Evolutionary conservation across 2,329 filamentous ascomycete species (phyloP).

Genomic region (Phoma sp.): DNA sequence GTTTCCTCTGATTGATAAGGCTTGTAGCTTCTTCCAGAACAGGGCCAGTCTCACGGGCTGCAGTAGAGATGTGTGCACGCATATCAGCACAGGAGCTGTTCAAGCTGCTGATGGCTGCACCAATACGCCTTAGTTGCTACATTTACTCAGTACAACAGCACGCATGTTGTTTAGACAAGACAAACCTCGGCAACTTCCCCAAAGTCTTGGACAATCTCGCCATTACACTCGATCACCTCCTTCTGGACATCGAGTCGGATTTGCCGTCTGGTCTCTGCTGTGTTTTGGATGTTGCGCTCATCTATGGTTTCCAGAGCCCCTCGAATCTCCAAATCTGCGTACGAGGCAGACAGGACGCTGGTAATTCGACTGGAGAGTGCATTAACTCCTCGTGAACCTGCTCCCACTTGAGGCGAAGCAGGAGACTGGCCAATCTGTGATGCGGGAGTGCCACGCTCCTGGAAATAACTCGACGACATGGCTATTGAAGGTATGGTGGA

Average conservation of each 20-base stretch:
- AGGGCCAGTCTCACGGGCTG: constrained; percentile 74
- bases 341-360: constrained; percentile 86
- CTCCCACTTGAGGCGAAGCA: constrained; percentile 30
- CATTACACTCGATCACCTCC: constrained; percentile 92
- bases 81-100: constrained; percentile 83
- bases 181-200: constrained; percentile 82
- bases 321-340: constrained; percentile 89
- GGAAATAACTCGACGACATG: constrained; percentile 43
- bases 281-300: constrained; percentile 72
- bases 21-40: constrained; percentile 78
- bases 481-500: constrained; percentile 8
- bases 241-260: constrained; percentile 84
- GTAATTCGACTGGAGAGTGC: constrained; percentile 83
- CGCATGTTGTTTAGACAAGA: constrained; percentile 6
- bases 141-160: constrained; percentile 30
- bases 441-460: constrained; percentile 36
- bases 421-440: constrained; percentile 40
- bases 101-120: constrained; percentile 75
- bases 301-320: constrained; percentile 83
- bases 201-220: constrained; percentile 85
- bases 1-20: constrained; percentile 73
- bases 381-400: constrained; percentile 55
- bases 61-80: constrained; percentile 76
- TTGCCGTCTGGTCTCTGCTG: constrained; percentile 76
- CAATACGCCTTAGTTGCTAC: constrained; percentile 87